phyloP scores from a whole-genome alignment of 2,329 filamentous ascomycete genomes.

The Penicillium vulpinum region DNA sequence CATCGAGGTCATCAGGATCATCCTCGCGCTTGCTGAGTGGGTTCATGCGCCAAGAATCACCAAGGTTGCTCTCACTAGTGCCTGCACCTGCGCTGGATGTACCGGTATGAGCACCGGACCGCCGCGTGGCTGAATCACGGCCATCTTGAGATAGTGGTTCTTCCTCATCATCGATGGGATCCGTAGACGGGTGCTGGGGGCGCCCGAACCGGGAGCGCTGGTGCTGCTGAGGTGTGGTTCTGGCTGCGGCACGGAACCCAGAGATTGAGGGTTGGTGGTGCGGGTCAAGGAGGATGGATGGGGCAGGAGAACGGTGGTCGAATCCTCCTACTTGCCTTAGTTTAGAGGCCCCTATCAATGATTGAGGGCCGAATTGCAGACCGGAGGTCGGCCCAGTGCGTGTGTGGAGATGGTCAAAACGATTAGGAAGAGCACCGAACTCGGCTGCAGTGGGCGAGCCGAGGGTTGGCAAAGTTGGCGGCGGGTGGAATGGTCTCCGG shows the following conservation, averaged over 20 bases:
- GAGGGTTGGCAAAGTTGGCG: constrained; percentile 71
- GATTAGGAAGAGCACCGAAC: constrained; percentile 45
- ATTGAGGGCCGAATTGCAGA: constrained; percentile 28
- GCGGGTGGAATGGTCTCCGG: constrained; percentile 67
- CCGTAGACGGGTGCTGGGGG: constrained; percentile 25
- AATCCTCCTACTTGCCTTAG: constrained; percentile 24
- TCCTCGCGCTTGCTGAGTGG: constrained; percentile 33
- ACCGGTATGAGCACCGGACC: constrained; percentile 24
- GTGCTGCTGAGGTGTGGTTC: constrained; percentile 21
- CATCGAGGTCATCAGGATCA: constrained; percentile 47
- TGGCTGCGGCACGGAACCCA: constrained; percentile 34
- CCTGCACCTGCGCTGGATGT: constrained; percentile 41
- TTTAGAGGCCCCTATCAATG: constrained; percentile 29
- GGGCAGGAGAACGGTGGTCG: constrained; percentile 39
- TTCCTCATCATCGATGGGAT: constrained; percentile 36
- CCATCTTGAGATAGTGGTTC: constrained; percentile 22
- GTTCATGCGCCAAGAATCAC: constrained; percentile 53
- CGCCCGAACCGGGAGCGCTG: constrained; percentile 36
- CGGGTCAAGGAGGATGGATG: constrained; percentile 49
- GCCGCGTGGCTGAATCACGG: constrained; percentile 17
- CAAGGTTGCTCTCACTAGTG: constrained; percentile 59
- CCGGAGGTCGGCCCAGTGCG: constrained; percentile 21
- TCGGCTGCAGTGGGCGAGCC: constrained; percentile 59
- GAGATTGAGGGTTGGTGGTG: constrained; percentile 48
- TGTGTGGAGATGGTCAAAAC: constrained; percentile 25